Conservation (phyloP, 2,329 filamentous ascomycete species). For the Pestalotiopsis sp. region DNA sequence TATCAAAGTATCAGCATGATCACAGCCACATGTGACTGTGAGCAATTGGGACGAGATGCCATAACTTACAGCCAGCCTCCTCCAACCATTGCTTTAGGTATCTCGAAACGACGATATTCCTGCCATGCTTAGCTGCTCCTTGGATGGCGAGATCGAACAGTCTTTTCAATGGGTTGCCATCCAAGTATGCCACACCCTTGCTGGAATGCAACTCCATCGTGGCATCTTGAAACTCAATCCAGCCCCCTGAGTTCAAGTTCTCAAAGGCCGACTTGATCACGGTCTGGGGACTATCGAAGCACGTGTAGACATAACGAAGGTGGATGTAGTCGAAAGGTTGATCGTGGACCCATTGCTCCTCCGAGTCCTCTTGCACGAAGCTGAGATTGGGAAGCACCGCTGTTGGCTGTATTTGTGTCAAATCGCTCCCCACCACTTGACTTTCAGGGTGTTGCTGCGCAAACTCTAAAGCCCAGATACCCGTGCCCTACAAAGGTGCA, state of each 20-base stretch:
- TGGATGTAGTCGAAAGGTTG: not conserved
- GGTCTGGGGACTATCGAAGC: not conserved
- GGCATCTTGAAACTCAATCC: not conserved
- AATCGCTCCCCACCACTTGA: not conserved
- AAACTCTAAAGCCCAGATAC: not conserved
- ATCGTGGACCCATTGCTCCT: constrained; percentile 2
- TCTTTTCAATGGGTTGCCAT: not conserved
- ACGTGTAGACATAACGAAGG: not conserved
- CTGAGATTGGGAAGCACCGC: not conserved
- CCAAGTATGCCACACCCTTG: not conserved
- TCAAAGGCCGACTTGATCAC: not conserved
- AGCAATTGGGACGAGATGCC: too few relatives aligned
- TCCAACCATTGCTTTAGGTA: constrained; percentile 5
- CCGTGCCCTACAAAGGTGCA: not conserved
- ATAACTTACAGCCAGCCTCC: constrained; percentile 4
- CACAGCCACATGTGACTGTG: too few relatives aligned
- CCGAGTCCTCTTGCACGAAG: constrained; percentile 1
- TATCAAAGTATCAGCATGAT: not conserved
- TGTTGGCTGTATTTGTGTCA: not conserved
- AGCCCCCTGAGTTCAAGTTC: not conserved
- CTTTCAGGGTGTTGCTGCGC: not conserved
- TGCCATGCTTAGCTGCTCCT: not conserved
- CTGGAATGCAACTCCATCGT: not conserved
- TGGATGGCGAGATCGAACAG: not conserved
- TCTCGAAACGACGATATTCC: not conserved